Evolutionary conservation across 2,329 filamentous ascomycete species (phyloP).

Genomic region (Arthrobotrys iridis): DNA sequence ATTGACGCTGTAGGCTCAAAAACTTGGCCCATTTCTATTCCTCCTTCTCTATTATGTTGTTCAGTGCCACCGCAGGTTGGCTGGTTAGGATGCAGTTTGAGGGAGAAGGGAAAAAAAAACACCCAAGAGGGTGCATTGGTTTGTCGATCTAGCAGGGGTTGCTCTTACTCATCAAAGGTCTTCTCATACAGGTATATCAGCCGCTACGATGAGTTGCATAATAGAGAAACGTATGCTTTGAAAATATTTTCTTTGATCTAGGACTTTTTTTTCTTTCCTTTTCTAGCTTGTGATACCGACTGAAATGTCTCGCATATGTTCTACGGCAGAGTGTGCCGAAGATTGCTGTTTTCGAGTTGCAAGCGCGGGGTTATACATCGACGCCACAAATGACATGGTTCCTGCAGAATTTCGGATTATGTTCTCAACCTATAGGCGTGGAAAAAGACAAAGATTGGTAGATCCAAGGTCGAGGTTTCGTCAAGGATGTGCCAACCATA

Average conservation of each 20-base stretch:
- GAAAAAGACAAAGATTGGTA: constrained; percentile 37
- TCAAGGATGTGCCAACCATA: constrained; percentile 17
- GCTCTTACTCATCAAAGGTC: not conserved
- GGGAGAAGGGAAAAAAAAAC: no score
- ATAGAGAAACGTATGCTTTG: not conserved
- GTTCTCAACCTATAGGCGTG: constrained; percentile 23
- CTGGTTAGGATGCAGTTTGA: not conserved
- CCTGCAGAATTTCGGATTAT: constrained; percentile 10
- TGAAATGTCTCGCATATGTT: constrained; percentile 11
- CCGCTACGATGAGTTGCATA: not conserved
- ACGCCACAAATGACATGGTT: not conserved
- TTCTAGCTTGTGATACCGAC: constrained; percentile 33
- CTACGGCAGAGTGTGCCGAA: constrained; percentile 8
- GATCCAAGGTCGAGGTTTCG: constrained; percentile 13
- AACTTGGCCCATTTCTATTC: not conserved
- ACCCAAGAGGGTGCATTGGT: not conserved
- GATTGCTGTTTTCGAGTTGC: not conserved
- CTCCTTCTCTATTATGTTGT: constrained; percentile 38
- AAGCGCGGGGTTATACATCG: not conserved
- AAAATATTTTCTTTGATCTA: not conserved
- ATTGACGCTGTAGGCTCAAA: constrained; percentile 1
- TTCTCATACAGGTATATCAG: not conserved
- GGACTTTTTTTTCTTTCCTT: not conserved
- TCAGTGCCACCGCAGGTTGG: constrained; percentile 15
- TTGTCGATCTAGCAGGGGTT: constrained; percentile 33